phyloP scores from a whole-genome alignment of 257 asterid species.

The Petunia axillaris region DNA sequence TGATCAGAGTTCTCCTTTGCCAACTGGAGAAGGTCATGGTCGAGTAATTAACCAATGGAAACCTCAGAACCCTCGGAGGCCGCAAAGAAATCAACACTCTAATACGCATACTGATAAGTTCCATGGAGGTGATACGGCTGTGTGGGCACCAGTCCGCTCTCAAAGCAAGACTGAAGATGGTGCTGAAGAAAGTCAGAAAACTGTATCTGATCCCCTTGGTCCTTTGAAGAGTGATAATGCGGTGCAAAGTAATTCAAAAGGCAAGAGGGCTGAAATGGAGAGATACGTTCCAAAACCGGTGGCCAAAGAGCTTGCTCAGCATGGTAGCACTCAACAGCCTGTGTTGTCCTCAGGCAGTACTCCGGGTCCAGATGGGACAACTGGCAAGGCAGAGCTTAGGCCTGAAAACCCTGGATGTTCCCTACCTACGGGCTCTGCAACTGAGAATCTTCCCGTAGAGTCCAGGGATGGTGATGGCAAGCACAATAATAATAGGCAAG shows the following conservation, averaged over 20 bases:
- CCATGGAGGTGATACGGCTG: slow-evolving; percentile 61
- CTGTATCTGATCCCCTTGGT: slow-evolving; percentile 41
- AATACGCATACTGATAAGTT: slow-evolving; percentile 62
- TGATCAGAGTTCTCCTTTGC: slow-evolving; percentile 45
- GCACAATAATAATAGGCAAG: slow-evolving; percentile 51
- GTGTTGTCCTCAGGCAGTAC: slow-evolving; percentile 40
- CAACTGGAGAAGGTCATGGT: slow-evolving; percentile 57
- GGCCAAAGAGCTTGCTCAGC: slow-evolving; percentile 90
- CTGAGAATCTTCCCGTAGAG: slow-evolving; percentile 40
- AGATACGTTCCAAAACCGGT: slow-evolving; percentile 94
- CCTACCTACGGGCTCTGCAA: slow-evolving; percentile 38
- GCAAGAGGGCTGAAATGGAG: slow-evolving; percentile 98
- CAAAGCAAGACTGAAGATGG: slow-evolving; percentile 63
- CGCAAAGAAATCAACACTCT: slow-evolving; percentile 62
- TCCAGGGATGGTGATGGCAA: slow-evolving; percentile 47
- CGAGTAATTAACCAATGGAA: slow-evolving; percentile 58
- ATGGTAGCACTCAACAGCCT: slow-evolving; percentile 50
- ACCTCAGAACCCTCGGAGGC: slow-evolving; percentile 63
- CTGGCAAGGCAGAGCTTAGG: slow-evolving; percentile 41
- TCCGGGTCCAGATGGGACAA: slow-evolving; percentile 43
- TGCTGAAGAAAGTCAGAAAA: slow-evolving; percentile 50
- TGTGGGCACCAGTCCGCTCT: slow-evolving; percentile 92
- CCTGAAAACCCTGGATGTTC: slow-evolving; percentile 39
- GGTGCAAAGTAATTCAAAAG: slow-evolving; percentile 59
- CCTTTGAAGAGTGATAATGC: slow-evolving; percentile 46